phyloP scores from a whole-genome alignment of 2,329 filamentous ascomycete species.

The Colletotrichum trifolii region DNA sequence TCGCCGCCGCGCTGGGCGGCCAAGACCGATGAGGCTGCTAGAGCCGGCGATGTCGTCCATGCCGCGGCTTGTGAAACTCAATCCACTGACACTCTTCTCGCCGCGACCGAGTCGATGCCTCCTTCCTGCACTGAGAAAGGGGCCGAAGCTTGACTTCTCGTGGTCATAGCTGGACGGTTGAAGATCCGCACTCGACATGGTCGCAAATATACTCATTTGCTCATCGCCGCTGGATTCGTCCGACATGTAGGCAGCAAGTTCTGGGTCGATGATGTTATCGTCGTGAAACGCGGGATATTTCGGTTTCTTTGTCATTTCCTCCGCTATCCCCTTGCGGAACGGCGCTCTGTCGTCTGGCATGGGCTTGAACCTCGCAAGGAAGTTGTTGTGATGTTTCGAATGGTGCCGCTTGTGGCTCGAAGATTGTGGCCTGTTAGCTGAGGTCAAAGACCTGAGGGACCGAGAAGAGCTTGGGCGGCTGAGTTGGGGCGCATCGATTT shows the following conservation, averaged over 20 bases:
- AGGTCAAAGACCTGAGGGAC: slow-evolving; percentile 80
- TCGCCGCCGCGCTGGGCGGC: slow-evolving; percentile 75
- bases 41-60: slow-evolving; percentile 71
- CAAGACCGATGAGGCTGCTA: slow-evolving; percentile 66
- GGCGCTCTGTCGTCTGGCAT: slow-evolving; percentile 84
- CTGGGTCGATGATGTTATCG: slow-evolving; percentile 98
- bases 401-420: slow-evolving; percentile 85
- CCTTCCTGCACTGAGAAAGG: slow-evolving; percentile 77
- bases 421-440: slow-evolving; percentile 75
- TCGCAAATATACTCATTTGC: slow-evolving; percentile 86
- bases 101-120: slow-evolving; percentile 79
- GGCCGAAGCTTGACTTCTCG: slow-evolving; percentile 79
- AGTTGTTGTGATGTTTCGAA: slow-evolving; percentile 78
- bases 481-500: slow-evolving; percentile 86
- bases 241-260: slow-evolving; percentile 94
- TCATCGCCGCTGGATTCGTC: slow-evolving; percentile 96
- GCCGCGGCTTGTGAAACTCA: slow-evolving; percentile 77
- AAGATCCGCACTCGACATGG: slow-evolving; percentile 73
- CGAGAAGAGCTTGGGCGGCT: slow-evolving; percentile 93
- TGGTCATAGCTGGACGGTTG: slow-evolving; percentile 76
- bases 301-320: slow-evolving; percentile 73
- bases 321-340: slow-evolving; percentile 78
- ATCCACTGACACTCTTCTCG: slow-evolving; percentile 79
- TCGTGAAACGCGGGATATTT: slow-evolving; percentile 93
- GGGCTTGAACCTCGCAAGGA: slow-evolving; percentile 79